These are phyloP conservation scores for Aspergillus carlsbadensis DNA, from an alignment of 495 filamentous ascomycete species.

Conservation along the genomic window DNA sequence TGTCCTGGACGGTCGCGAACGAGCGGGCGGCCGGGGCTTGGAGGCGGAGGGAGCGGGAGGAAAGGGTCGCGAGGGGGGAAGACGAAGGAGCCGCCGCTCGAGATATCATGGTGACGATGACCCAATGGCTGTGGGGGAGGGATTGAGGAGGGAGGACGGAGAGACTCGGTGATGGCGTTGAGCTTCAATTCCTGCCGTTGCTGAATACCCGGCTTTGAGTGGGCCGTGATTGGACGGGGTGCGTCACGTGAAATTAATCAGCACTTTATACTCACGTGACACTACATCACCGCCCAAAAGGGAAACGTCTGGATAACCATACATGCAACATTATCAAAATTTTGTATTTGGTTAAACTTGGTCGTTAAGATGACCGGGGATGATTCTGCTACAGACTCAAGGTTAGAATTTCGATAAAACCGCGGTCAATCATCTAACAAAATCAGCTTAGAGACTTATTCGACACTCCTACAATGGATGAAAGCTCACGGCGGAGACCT, in stretches of 20 bases:
- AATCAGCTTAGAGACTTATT: constrained; percentile 29
- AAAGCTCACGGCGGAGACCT: constrained; percentile 39
- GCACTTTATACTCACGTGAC: not conserved
- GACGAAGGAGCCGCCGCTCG: constrained; percentile 50
- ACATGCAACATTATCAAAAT: not conserved
- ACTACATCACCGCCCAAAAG: constrained; percentile 1
- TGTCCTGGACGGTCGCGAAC: constrained; percentile 90
- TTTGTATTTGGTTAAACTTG: not conserved
- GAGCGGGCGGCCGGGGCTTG: constrained; percentile 55
- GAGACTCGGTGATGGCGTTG: constrained; percentile 18
- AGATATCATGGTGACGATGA: constrained; percentile 49
- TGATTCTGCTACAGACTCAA: not conserved
- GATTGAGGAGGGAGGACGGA: constrained; percentile 23
- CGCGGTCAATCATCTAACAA: constrained; percentile 12
- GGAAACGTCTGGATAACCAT: constrained; percentile 1
- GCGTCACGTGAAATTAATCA: constrained; percentile 33
- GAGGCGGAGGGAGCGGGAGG: constrained; percentile 55
- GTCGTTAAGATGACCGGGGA: not conserved
- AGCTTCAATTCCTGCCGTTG: constrained; percentile 45
- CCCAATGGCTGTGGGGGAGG: constrained; percentile 28
- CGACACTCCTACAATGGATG: constrained; percentile 43
- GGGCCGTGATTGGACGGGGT: constrained; percentile 33
- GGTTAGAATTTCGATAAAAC: constrained; percentile 3
- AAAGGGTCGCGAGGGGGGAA: constrained; percentile 51
- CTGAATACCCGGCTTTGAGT: constrained; percentile 49